Evolutionary conservation across 139 green algal species (phyloP), one percentile per base, ranked within the genome.

Genomic region (Chlamydomonas sphaeroides): DNA sequence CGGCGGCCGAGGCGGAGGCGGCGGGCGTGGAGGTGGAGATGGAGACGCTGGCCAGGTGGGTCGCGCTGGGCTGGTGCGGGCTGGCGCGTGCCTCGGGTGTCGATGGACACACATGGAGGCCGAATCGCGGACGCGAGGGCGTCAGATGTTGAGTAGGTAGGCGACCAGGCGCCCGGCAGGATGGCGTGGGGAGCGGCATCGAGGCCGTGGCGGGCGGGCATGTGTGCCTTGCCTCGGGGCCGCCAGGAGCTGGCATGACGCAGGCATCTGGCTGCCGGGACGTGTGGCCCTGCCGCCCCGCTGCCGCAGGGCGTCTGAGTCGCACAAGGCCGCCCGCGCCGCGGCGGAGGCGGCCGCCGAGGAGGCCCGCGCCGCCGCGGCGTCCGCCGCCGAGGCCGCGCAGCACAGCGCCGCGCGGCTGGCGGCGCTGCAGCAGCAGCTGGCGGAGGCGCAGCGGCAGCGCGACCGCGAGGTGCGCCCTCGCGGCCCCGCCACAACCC

Each of bases 321-420:
- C 72, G 33, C 68, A 80, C n/a, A 86, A 86, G 45, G 65, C 61
- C 7, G 71, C 80, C 2, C 65, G 68, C 21, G 61, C 69, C 26
- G 69, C 80, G 0, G 45, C 71, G 26, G 57, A 80, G 35, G 80
- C 61, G 0, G 80, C 78, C 3, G 78, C 78, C 4, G 65, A 86
- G 49, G 68, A 79, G 51, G 80, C 80, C 28, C 80, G 57, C 18
- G 33, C 62, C 62, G 63, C 42, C 45, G 62, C 75, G 1, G 75
- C 75, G 20, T 41, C 75, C 10, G 75, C 62, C 3, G 65, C 62
- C 14, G 32, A 42, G 3, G 75, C 75, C 1, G 75, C 61, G 18
- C 62, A 82, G 75, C 42, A 82, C 18, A 32, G 32, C 1, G 75
- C 63, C 21, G 62, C 42, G 32, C 73, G 73, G 4, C 35, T 48